phyloP scores from a whole-genome alignment of 805 yeast genomes.

The Spathaspora girioi region DNA sequence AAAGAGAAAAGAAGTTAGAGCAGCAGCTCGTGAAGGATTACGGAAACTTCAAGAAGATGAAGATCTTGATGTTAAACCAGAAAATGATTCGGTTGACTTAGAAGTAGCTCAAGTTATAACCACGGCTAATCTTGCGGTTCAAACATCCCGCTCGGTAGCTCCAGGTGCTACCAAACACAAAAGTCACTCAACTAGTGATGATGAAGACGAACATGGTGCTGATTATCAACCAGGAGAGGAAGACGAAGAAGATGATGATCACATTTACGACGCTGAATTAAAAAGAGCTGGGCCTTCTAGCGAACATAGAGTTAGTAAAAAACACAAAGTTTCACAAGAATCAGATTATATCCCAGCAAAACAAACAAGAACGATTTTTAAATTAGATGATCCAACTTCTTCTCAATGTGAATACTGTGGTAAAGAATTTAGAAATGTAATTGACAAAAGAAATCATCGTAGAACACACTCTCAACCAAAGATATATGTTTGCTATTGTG shows the following conservation, averaged over 20 bases:
- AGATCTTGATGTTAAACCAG: neutral
- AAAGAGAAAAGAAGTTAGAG: constrained; percentile 4
- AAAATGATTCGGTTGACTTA: neutral
- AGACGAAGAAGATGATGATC: constrained; percentile 5
- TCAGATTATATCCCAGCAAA: neutral
- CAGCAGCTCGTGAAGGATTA: constrained; percentile 1
- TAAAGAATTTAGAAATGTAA: constrained; percentile 6
- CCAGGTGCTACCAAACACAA: constrained; percentile 4
- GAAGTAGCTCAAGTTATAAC: neutral
- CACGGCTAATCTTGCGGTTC: neutral
- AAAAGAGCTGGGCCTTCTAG: neutral
- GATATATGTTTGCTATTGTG: constrained; percentile 10
- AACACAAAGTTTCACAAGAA: neutral
- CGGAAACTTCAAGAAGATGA: neutral
- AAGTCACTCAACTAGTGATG: neutral
- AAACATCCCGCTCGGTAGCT: neutral
- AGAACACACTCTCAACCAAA: constrained; percentile 11
- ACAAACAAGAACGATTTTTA: constrained; percentile 2
- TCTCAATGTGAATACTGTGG: constrained; percentile 9
- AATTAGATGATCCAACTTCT: constrained; percentile 1
- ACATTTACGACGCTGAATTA: neutral
- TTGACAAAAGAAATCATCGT: constrained; percentile 10
- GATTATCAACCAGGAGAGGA: constrained; percentile 1
- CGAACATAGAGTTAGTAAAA: neutral
- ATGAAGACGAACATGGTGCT: constrained; percentile 5